Conservation (phyloP, 2,329 filamentous ascomycete species). For the Scedosporium dehoogii region DNA sequence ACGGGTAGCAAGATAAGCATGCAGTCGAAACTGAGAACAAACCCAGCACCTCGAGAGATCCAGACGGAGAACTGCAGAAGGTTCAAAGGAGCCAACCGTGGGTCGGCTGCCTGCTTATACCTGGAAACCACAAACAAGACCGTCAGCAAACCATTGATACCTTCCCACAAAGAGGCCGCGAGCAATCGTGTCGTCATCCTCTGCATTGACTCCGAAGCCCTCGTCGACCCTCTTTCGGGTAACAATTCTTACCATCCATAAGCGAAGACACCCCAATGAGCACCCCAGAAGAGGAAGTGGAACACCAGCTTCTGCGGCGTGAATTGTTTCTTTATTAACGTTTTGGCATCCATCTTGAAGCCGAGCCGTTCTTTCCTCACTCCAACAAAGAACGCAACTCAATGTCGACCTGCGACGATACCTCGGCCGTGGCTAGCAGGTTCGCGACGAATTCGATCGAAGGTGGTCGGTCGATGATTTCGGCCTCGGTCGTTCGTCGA, state of each 20-base stretch:
- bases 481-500: not conserved
- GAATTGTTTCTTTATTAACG: slow-evolving; percentile 52
- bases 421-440: slow-evolving; percentile 3
- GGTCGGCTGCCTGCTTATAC: slow-evolving; percentile 66
- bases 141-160: not conserved
- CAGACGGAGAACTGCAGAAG: slow-evolving; percentile 80
- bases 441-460: not conserved
- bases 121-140: slow-evolving; percentile 29
- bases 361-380: slow-evolving; percentile 7
- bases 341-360: slow-evolving; percentile 31
- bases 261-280: slow-evolving; percentile 71
- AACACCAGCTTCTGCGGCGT: slow-evolving; percentile 64
- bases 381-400: slow-evolving; percentile 18
- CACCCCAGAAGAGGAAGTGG: slow-evolving; percentile 69
- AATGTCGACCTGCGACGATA: slow-evolving; percentile 47
- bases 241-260: slow-evolving; percentile 66
- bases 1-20: slow-evolving; percentile 88
- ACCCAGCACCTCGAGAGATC: slow-evolving; percentile 87
- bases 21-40: slow-evolving; percentile 75
- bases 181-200: no score
- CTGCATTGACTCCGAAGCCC: not conserved
- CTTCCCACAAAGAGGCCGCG: not conserved
- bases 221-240: not conserved
- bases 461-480: not conserved
- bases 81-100: slow-evolving; percentile 67